A percentile compares a stretch with the other conserved stretches of the same genome.
Evolutionary conservation across 2,329 filamentous ascomycete genomes (phyloP).

Genomic region (Colletotrichum melonis): DNA sequence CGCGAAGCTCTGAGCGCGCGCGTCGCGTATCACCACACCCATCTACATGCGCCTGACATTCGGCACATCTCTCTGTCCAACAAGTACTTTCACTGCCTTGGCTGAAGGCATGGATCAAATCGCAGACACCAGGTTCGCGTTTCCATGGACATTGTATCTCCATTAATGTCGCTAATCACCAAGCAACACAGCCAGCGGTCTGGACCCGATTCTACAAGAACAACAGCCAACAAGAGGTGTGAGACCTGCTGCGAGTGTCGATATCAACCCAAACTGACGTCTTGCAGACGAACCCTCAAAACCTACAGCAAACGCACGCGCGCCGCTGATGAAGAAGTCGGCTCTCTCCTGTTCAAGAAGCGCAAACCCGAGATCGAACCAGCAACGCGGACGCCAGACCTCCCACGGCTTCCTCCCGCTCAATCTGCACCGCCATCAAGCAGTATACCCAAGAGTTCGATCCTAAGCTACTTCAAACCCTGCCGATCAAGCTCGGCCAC

Average conservation of each 20-base stretch:
- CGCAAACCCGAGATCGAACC: slow-evolving; percentile 39
- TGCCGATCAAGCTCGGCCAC: slow-evolving; percentile 30
- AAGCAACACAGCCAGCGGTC: background rate
- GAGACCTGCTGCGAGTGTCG: background rate
- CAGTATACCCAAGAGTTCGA: slow-evolving; percentile 47
- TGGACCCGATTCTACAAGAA: background rate
- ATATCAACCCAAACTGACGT: background rate
- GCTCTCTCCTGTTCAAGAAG: background rate
- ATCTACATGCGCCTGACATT: background rate
- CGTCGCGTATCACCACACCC: slow-evolving; percentile 7
- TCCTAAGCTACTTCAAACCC: slow-evolving; percentile 55
- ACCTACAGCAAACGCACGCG: slow-evolving; percentile 52
- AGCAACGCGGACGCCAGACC: background rate
- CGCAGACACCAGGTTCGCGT: background rate
- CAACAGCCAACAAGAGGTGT: slow-evolving; percentile 26
- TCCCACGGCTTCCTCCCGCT: background rate
- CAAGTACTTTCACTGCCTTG: background rate
- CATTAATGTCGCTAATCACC: background rate
- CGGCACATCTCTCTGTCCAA: background rate
- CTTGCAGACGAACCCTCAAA: slow-evolving; percentile 40
- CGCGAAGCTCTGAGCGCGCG: background rate
- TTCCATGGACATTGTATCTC: background rate
- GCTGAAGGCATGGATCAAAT: background rate
- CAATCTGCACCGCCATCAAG: slow-evolving; percentile 8
- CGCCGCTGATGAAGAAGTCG: background rate